Evolutionary conservation across 805 yeast species (phyloP), one percentile per base, ranked within the genome.

Genomic region (Yarrowia sp.): DNA sequence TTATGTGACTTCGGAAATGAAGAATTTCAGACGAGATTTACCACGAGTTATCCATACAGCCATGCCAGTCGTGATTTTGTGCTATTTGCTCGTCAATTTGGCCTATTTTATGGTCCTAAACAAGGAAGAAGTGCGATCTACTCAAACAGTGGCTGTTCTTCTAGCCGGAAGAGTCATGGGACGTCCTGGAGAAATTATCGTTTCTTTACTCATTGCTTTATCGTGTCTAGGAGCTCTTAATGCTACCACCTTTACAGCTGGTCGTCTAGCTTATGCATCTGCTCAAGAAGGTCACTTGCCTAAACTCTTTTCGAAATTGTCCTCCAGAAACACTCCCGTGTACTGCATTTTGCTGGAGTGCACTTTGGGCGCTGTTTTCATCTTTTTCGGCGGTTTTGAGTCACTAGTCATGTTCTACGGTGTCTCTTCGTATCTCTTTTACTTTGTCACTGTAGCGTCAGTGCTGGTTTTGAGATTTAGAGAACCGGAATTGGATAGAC

Each of bases 21-120:
- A 71, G 36, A 69, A 78, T 60, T 72, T 79, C 2, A 47, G 67
- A 15, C 64, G 75, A 15, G 79, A 77, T 50, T 66, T 78, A 28
- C 80, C 81, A 0, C 69, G 74, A 8, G 78, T 77, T 15, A 74
- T 78, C n/a, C 75, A 73, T 53, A 68, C 72, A 11, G 76, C 80
- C 17, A 77, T 78, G 80, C 78, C 79, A 0, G 65, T 71, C 0
- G 81, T 78, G 9, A 75, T 76, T 22, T 15, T 69, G 8, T 72
- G 74, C 31, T 78, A 78, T 67, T 35, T 76, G 18, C 65, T 73
- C 17, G 76, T 78, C 14, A 78, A 78, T 65, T 28, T 73, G 14
- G 73, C 78, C 6, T 78, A 78, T 68, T 78, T 85, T 73, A 92
- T 91, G 4, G 93, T 90, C 55, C 90, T 92, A 44, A 89, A 92